Conservation (phyloP, 2,329 filamentous ascomycete species). For the Xylariaceae sp. region DNA sequence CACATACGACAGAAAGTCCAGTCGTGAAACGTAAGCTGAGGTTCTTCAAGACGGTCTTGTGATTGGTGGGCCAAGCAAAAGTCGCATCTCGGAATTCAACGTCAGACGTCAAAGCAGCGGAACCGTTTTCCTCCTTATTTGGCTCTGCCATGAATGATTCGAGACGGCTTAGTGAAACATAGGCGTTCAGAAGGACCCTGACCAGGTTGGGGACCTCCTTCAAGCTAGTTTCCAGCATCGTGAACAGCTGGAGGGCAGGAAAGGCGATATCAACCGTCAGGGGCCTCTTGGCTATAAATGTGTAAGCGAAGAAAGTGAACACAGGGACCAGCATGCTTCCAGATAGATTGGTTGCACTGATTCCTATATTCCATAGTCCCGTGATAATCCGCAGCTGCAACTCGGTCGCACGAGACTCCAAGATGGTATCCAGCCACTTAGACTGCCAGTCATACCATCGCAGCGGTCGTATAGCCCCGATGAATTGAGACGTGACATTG, state of each 20-base stretch:
- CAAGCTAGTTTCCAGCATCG: slow-evolving; percentile 66
- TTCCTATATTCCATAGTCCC: slow-evolving; percentile 56
- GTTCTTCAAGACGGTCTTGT: slow-evolving; percentile 45
- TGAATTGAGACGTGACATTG: slow-evolving; percentile 77
- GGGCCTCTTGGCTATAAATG: slow-evolving; percentile 60
- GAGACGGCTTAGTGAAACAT: slow-evolving; percentile 75
- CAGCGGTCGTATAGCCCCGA: slow-evolving; percentile 76
- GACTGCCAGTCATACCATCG: slow-evolving; percentile 81
- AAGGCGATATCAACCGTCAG: slow-evolving; percentile 80
- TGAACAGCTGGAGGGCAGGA: slow-evolving; percentile 76
- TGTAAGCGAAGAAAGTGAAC: slow-evolving; percentile 76
- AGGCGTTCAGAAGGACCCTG: slow-evolving; percentile 72
- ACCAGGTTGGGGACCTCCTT: slow-evolving; percentile 71
- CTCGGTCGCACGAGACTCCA: slow-evolving; percentile 63
- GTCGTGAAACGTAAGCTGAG: slow-evolving; percentile 43
- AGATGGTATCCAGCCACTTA: slow-evolving; percentile 65
- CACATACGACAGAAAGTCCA: slow-evolving; percentile 52
- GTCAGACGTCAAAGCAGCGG: slow-evolving; percentile 35
- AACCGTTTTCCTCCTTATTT: slow-evolving; percentile 56
- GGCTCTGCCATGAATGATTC: slow-evolving; percentile 84
- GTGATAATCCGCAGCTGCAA: slow-evolving; percentile 60
- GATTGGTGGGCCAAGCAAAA: slow-evolving; percentile 73
- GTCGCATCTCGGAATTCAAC: slow-evolving; percentile 58
- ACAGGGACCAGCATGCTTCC: slow-evolving; percentile 73
- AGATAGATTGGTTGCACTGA: slow-evolving; percentile 64